These are phyloP conservation scores for Somion occarium DNA, from an alignment of 1,284 basidiomycete genomes.

Conservation along the genomic window DNA sequence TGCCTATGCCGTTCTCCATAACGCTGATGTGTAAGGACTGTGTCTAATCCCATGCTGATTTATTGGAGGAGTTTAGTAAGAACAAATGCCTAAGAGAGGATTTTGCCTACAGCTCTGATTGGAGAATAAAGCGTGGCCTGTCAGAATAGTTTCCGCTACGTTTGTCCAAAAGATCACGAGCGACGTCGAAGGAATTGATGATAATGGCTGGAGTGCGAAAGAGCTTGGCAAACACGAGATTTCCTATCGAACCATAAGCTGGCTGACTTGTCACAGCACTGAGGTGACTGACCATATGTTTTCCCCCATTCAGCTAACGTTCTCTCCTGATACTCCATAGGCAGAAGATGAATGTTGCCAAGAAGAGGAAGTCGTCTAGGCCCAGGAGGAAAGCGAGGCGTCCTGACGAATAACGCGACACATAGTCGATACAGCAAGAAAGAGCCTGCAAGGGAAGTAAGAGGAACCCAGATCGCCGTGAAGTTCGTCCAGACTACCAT, in stretches of 20 bases:
- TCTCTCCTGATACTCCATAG: conserved; percentile 15
- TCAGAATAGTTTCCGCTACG: conserved; percentile 15
- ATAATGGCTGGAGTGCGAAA: conserved; percentile 15
- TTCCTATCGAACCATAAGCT: conserved; percentile 5
- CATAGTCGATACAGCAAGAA: too few species aligned
- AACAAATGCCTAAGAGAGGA: neutral
- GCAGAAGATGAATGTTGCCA: conserved; percentile 21
- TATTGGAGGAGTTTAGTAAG: too few species aligned
- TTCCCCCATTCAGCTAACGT: conserved; percentile 19
- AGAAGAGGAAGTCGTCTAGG: conserved; percentile 17
- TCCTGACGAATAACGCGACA: neutral
- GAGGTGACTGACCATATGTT: conserved; percentile 14
- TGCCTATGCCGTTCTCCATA: conserved; percentile 22
- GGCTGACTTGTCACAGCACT: neutral
- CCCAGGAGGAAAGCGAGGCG: conserved; percentile 15
- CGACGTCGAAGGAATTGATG: conserved; percentile 14
- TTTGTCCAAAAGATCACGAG: conserved; percentile 17
- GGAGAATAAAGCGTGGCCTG: conserved; percentile 11
- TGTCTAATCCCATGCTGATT: conserved; percentile 15
- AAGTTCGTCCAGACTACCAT: too few species aligned
- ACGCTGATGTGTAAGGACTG: conserved; percentile 5
- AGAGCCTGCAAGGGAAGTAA: too few species aligned
- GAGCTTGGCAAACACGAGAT: conserved; percentile 11
- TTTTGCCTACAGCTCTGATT: conserved; percentile 10
- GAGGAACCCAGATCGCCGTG: too few species aligned